Evolutionary conservation across 768 basidiomycete species (phyloP), one percentile per base, ranked within the genome.

Genomic region (Podaxis rugospora): DNA sequence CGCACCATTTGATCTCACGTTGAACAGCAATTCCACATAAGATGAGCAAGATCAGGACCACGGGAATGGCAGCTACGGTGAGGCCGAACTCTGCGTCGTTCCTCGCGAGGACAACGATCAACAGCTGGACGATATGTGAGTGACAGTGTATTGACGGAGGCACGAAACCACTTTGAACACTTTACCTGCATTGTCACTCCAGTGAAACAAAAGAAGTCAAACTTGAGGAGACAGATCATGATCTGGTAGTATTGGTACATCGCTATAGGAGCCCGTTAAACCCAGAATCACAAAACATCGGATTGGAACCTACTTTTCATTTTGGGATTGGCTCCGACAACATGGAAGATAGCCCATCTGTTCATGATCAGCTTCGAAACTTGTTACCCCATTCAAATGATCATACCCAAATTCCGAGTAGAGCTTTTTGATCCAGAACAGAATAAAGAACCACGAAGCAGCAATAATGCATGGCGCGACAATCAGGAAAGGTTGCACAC

Each of bases 171-270:
- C 4, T 25, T 10, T 23, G 7, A n/a, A n/a, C 14, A 7, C 42
- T 66, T 37, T 54, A 84, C 92, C 84, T 94, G 92, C 83, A 93
- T 92, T 2, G 92, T 93, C 25, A 93, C 87, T n/a, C 88, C 92
- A 21, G 82, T 80, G 69, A 94, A 93, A 71, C 83, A 85, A 77
- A 94, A 94, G 72, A 93, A 94, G 72, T 94, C 92, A 71, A 94
- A 92, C 70, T 93, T 94, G 66, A 94, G 83, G 55, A 94, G 80
- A 68, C 90, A 93, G 50, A 94, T 85, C 80, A 93, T 83, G 66
- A 94, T 84, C 74, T 94, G 89, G 68, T 94, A 94, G 74, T 78
- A 92, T 66, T 89, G 89, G 70, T 92, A 93, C 92, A 94, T 94
- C 35, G 82, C 92, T 93, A 64, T 55, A 66, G 37, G 21, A 36